Percentiles rank a stretch among this genome's conserved stretches.
phyloP scores from a whole-genome alignment of 192 early-diverging fungal genomes.

The Entomortierella chlamydospora region DNA sequence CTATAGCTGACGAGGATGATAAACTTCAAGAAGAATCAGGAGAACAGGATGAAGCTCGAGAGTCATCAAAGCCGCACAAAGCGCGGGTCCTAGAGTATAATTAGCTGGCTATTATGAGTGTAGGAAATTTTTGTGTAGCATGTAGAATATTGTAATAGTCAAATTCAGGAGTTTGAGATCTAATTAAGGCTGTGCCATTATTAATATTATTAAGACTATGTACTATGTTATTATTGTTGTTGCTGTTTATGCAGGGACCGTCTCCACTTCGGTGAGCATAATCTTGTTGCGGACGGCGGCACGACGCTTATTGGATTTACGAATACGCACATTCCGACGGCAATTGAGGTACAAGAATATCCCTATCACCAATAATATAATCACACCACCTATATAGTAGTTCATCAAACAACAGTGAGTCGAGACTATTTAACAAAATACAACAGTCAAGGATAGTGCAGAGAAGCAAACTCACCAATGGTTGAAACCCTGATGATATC shows the following conservation, averaged over 20 bases:
- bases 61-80: not conserved
- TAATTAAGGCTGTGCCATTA: too few relatives aligned
- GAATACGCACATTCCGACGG: slow-evolving; percentile 40
- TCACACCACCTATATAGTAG: slow-evolving; percentile 37
- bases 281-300: slow-evolving; percentile 35
- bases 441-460: too few relatives aligned
- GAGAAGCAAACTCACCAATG: slow-evolving; percentile 46
- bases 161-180: too few relatives aligned
- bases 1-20: not conserved
- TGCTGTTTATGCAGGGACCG: slow-evolving; percentile 32
- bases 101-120: not conserved
- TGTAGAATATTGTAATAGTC: not conserved
- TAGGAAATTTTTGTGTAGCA: not conserved
- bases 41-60: not conserved
- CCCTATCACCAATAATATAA: slow-evolving; percentile 28
- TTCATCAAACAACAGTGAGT: too few relatives aligned
- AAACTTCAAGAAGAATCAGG: not conserved
- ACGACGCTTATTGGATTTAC: slow-evolving; percentile 38
- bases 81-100: not conserved
- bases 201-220: not conserved
- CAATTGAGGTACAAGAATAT: slow-evolving; percentile 46
- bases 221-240: not conserved
- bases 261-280: slow-evolving; percentile 42
- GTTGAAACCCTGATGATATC: slow-evolving; percentile 47
- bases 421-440: too few relatives aligned